These are phyloP conservation scores for Vitellaria paradoxa DNA, from an alignment of 179 eudicot genomes.

Conservation along the genomic window DNA sequence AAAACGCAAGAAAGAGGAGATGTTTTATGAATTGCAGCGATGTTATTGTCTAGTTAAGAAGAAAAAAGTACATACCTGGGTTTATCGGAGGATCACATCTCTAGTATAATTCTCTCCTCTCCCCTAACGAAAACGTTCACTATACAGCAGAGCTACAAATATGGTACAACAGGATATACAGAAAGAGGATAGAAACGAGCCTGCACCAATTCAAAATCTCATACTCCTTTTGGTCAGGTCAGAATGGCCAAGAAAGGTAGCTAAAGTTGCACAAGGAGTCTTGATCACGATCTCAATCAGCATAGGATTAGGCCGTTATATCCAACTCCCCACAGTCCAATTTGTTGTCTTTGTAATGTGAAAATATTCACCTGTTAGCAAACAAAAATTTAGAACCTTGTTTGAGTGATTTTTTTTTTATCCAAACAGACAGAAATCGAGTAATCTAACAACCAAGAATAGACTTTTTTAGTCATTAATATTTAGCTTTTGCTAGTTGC, in stretches of 20 bases:
- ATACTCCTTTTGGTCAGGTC: not conserved
- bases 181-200: constrained; percentile 11
- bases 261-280: not conserved
- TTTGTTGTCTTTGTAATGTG: not conserved
- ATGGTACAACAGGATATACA: constrained; percentile 20
- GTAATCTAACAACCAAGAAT: not conserved
- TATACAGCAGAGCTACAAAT: constrained; percentile 30
- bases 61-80: not conserved
- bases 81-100: not conserved
- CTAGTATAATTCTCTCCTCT: constrained; percentile 5
- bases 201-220: constrained; percentile 14
- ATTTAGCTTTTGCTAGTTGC: not conserved
- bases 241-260: not conserved
- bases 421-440: not conserved
- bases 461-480: not conserved
- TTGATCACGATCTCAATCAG: not conserved
- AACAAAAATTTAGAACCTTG: not conserved
- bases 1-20: not conserved
- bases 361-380: not conserved
- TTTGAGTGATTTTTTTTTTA: not conserved
- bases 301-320: not conserved
- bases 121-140: not conserved
- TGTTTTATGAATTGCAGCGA: too few relatives aligned
- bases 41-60: not conserved
- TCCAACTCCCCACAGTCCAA: constrained; percentile 7